Conservation (phyloP, 1,284 basidiomycete species). For the Tylopilus sp. region DNA sequence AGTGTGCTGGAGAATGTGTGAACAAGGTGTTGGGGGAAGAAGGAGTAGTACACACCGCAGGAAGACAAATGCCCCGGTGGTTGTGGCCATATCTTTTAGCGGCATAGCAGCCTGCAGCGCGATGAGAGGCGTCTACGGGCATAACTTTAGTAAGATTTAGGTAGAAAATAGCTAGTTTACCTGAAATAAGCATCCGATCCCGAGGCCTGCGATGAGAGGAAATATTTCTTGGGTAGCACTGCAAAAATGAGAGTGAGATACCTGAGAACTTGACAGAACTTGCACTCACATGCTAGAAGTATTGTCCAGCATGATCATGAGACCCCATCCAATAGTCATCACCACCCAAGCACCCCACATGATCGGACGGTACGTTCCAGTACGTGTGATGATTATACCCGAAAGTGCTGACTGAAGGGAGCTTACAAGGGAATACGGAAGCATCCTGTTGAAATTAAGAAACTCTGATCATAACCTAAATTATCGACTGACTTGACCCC, state of each 20-base stretch:
- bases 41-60: slow-evolving; percentile 39
- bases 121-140: slow-evolving; percentile 43
- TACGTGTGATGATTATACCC: slow-evolving; percentile 51
- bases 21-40: background rate
- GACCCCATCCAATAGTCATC: slow-evolving; percentile 48
- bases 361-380: slow-evolving; percentile 50
- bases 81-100: slow-evolving; percentile 56
- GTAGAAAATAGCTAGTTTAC: slow-evolving; percentile 7
- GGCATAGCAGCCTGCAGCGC: slow-evolving; percentile 60
- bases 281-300: slow-evolving; percentile 40
- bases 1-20: slow-evolving; percentile 35
- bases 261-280: background rate
- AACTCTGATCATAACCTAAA: background rate
- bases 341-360: slow-evolving; percentile 46
- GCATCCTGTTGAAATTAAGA: slow-evolving; percentile 39
- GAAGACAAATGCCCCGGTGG: slow-evolving; percentile 47
- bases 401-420: slow-evolving; percentile 45
- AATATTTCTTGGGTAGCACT: slow-evolving; percentile 47
- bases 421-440: slow-evolving; percentile 55
- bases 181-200: slow-evolving; percentile 52
- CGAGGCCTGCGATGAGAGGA: slow-evolving; percentile 47
- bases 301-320: slow-evolving; percentile 48
- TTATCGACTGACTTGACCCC: slow-evolving; percentile 47
- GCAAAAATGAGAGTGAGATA: slow-evolving; percentile 9
- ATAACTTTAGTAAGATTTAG: background rate